Evolutionary conservation across 2,329 filamentous ascomycete species (phyloP).

Genomic region (Trichoderma sp.): DNA sequence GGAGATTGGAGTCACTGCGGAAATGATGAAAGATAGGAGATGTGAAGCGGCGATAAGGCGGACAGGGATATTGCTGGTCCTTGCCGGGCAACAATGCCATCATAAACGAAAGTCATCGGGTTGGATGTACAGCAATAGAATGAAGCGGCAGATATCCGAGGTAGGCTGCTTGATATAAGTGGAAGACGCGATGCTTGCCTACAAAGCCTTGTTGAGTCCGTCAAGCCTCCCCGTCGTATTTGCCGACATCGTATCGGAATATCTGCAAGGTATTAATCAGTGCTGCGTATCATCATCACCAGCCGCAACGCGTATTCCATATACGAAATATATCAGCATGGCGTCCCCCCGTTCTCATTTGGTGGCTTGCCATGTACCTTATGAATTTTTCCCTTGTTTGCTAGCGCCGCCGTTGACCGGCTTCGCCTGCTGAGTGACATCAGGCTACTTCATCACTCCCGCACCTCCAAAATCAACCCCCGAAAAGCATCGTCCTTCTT

Average conservation of each 20-base stretch:
- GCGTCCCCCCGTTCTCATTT: not conserved
- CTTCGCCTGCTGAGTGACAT: conserved; percentile 23
- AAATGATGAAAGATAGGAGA: conserved; percentile 2
- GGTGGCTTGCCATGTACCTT: not conserved
- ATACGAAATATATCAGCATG: not conserved
- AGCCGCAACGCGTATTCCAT: no score
- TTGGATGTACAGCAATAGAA: no score
- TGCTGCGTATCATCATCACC: no score
- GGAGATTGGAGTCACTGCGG: not conserved
- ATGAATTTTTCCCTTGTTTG: not conserved
- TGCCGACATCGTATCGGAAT: no score
- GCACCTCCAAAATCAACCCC: not conserved
- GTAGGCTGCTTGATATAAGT: no score
- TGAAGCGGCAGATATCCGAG: no score
- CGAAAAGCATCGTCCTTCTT: conserved; percentile 23
- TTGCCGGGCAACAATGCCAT: no score
- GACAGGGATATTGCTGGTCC: not conserved
- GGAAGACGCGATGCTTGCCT: no score
- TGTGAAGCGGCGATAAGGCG: not conserved
- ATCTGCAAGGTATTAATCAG: no score
- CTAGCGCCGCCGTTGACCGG: conserved; percentile 9
- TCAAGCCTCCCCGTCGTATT: no score
- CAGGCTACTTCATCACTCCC: not conserved
- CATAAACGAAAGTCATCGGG: no score
- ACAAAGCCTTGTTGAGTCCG: no score